Base-by-base conservation (phyloP, 192 early-diverging fungal species). In the Entophlyctis helioformis region DNA sequence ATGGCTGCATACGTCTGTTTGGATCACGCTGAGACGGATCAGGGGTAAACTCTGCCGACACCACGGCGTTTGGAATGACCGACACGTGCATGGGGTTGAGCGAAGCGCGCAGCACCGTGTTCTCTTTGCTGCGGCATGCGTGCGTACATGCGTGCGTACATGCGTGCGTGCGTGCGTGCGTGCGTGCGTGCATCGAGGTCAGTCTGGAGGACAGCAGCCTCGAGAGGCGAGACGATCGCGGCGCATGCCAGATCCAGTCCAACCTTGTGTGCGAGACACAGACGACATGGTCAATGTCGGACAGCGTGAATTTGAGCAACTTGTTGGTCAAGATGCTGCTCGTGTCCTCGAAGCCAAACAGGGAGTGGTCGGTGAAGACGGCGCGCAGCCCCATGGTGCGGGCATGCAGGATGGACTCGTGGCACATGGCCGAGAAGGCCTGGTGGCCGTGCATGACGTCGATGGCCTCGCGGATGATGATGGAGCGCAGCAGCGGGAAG, bases 251-350 rank as follows among this genome's bases (percentile, higher is more conserved):
- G n/a, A n/a, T n/a, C n/a, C n/a, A n/a, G 29, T 19, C 38, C 1
- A 63, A 80, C 85, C 83, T 85, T 37, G 95, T 98, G 63, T 96
- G 86, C 18, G 90, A 94, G 15, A 98, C 95, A 51, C 95, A 98
- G 35, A 98, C 92, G 20, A 93, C 91, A 61, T 96, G 92, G 46
- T 92, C 84, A 25, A 96, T 76, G 48, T 98, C 95, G n/a, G 86
- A 88, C 21, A 98, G 59, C 4, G 93, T 93, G 43, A 95, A 96
- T 46, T 98, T 96, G 11, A 96, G 69, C 44, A 96, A 63, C 67
- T 98, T 98, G 77, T 98, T 98, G 36, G 85, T 92, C 27, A 94
- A 56, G 33, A 96, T 96, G 44, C 82, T 83, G 38, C 81, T 80
- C 4, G 85, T 80, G 54, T 98, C 89, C 12, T 89, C 89, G 62